Evolutionary conservation across 2,329 filamentous ascomycete genomes (phyloP), one percentile per base, ranked within the genome.

Genomic region (Escovopsis sp.): DNA sequence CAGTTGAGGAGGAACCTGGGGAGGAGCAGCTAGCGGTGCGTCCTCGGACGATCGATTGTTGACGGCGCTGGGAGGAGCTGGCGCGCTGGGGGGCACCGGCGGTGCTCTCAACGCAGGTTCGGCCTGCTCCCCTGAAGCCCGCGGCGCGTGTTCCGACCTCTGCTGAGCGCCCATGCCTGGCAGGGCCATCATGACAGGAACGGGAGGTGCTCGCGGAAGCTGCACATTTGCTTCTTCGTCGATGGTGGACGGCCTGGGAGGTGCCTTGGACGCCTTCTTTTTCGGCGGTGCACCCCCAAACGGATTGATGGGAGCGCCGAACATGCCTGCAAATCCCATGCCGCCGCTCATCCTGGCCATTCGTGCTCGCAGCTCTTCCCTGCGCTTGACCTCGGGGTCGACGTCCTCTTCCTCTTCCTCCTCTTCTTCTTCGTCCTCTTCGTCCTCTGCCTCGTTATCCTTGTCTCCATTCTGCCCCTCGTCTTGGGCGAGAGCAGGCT

Each of bases 301-400:
- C 13, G 79, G 73, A 57, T 86, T 74, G 45, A 76, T 77, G 31
- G 79, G 76, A 15, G 74, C 73, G 14, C 84, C 85, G 59, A 94
- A 93, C 79, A 96, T 91, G 52, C 86, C 85, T 57, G 86, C 79
- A 81, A 96, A 94, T 37, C 86, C 86, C 85, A 94, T 94, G 16
- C 89, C 89, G 42, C 89, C 89, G 51, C 89, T 94, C 82, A 98
- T 91, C 64, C 94, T 95, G 37, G 91, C 91, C 86, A 98, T 98
- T 52, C 91, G 79, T 47, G 91, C 87, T 45, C 91, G 78, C 29
- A 98, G 70, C 57, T 95, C 89, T 62, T 94, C 79, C 57, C 81
- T 84, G 40, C 88, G 81, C 50, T 76, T 79, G 16, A 85, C 71
- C 58, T 98, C 91, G 1, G 87, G 86, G 53, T 96, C 88, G 40